A percentile compares a stretch with the other conserved stretches of the same genome.
Evolutionary conservation across 805 yeast genomes (phyloP).

Genomic region (Metschnikowia arizonensis): DNA sequence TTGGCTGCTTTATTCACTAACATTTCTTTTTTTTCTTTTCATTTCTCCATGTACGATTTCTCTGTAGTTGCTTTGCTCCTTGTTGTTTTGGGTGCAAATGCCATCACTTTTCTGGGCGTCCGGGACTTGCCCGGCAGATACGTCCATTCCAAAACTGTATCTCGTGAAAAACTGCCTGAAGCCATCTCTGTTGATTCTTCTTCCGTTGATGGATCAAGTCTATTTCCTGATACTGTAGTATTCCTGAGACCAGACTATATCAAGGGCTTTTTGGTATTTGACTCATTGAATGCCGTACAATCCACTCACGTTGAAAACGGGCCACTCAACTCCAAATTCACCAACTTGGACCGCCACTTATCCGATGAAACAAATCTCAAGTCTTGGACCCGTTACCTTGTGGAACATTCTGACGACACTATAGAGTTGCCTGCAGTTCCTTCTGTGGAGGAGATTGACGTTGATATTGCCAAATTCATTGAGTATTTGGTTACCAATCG

Average conservation of each 20-base stretch:
- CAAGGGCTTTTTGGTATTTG: constrained; percentile 22
- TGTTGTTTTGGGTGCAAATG: constrained; percentile 7
- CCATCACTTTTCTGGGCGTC: constrained; percentile 12
- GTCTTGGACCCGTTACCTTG: constrained; percentile 25
- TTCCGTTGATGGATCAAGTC: constrained; percentile 4
- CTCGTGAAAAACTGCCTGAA: background rate
- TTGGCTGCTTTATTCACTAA: background rate
- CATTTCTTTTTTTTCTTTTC: too few species aligned
- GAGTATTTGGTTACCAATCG: constrained; percentile 26
- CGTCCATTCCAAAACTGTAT: constrained; percentile 9
- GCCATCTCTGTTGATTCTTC: background rate
- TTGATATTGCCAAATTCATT: constrained; percentile 30
- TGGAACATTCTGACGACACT: constrained; percentile 15
- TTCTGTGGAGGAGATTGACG: constrained; percentile 10
- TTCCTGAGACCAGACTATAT: constrained; percentile 23
- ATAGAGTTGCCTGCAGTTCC: constrained; percentile 1
- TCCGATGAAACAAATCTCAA: constrained; percentile 24
- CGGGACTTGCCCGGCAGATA: constrained; percentile 13
- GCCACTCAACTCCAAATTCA: constrained; percentile 24
- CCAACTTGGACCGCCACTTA: constrained; percentile 25
- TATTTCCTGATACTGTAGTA: constrained; percentile 9
- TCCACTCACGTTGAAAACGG: constrained; percentile 10
- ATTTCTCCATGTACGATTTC: background rate
- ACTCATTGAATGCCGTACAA: constrained; percentile 10
- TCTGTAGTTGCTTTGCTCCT: constrained; percentile 1